Evolutionary conservation across 2,329 filamentous ascomycete genomes (phyloP).

Genomic region (Niveomyces coronatus): DNA sequence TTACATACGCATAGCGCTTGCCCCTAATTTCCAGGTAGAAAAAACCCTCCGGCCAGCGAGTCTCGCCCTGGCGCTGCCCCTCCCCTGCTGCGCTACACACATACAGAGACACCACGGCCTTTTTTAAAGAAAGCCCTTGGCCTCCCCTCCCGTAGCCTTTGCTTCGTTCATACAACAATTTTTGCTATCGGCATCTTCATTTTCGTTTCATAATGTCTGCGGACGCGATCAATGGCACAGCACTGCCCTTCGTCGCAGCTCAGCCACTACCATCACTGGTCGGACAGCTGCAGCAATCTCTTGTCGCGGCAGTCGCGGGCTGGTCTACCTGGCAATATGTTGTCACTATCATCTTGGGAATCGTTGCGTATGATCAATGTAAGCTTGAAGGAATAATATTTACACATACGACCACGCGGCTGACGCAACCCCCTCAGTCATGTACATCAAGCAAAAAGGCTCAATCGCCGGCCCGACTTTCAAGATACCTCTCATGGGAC

Average conservation of each 20-base stretch:
- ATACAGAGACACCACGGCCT: background rate
- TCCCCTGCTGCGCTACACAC: background rate
- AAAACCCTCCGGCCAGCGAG: background rate
- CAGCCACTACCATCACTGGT: background rate
- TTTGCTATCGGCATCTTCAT: background rate
- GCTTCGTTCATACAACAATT: background rate
- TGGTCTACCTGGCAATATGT: constrained; percentile 22
- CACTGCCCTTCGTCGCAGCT: background rate
- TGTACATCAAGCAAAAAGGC: constrained; percentile 51
- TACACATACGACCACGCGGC: constrained; percentile 3
- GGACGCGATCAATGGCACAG: background rate
- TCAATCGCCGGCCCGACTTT: constrained; percentile 51
- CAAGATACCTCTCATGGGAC: constrained; percentile 62
- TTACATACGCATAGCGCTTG: no score
- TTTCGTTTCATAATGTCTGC: background rate
- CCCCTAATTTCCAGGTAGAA: no score
- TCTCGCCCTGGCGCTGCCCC: background rate
- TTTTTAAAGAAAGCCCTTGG: background rate
- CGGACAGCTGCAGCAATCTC: background rate
- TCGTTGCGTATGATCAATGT: constrained; percentile 32
- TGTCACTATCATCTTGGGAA: constrained; percentile 20
- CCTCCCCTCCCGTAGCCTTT: background rate
- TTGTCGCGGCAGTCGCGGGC: background rate
- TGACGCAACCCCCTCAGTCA: no score
- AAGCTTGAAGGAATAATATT: constrained; percentile 1